Conservation (phyloP, 139 green algal species). For the Chlamydomonas sphaeroides region DNA sequence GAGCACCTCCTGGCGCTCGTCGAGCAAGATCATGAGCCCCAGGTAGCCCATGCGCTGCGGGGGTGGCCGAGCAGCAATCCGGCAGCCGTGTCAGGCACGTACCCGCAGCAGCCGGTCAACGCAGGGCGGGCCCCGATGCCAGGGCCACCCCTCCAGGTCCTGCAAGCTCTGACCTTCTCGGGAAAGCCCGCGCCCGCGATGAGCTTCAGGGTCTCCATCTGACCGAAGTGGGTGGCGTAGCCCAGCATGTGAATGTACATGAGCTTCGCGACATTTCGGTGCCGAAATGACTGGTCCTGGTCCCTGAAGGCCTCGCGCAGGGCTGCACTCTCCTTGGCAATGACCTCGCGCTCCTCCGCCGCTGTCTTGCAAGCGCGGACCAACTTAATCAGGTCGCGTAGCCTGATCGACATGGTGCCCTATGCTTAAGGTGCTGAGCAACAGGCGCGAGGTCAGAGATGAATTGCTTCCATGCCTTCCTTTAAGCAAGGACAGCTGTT, state of each 20-base stretch:
- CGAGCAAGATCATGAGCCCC: slow-evolving; percentile 96
- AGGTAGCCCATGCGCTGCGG: slow-evolving; percentile 96
- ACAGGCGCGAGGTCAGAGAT: no score
- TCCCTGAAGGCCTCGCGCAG: slow-evolving; percentile 90
- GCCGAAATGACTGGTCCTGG: slow-evolving; percentile 74
- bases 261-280: slow-evolving; percentile 98
- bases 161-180: slow-evolving; percentile 92
- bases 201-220: slow-evolving; percentile 99
- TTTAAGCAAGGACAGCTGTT: no score
- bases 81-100: neutral
- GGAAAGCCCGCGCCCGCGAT: slow-evolving; percentile 85
- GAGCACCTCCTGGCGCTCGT: slow-evolving; percentile 98
- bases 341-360: slow-evolving; percentile 95
- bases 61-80: no score
- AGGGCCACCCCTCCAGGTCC: no score
- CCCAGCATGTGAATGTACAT: slow-evolving; percentile 99
- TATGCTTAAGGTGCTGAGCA: no score
- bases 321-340: slow-evolving; percentile 95
- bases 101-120: no score
- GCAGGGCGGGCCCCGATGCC: no score
- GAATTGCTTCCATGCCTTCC: no score
- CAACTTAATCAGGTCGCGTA: slow-evolving; percentile 87
- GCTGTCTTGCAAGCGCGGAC: slow-evolving; percentile 94
- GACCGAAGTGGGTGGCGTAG: slow-evolving; percentile 99
- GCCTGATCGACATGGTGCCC: slow-evolving; percentile 38